phyloP scores from a whole-genome alignment of 2,329 filamentous ascomycete species.

The Plectosphaerella plurivora region DNA sequence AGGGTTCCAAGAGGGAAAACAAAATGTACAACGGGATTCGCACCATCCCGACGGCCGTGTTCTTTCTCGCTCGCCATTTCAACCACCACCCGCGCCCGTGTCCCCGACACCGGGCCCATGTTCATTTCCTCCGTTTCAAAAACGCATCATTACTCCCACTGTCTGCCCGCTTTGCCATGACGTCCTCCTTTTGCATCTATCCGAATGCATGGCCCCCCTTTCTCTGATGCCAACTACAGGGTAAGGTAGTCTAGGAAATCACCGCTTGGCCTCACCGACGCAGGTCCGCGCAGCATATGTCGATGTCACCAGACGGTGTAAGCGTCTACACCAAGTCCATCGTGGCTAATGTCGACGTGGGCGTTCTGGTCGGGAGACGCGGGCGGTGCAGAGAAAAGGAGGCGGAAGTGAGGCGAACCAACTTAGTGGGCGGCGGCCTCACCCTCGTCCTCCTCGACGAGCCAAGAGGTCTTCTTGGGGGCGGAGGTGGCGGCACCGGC shows the following conservation, averaged over 20 bases:
- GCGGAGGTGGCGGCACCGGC: slow-evolving; percentile 53
- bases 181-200: too few relatives aligned
- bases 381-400: not conserved
- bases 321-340: too few relatives aligned
- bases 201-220: too few relatives aligned
- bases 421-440: slow-evolving; percentile 41
- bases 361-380: not conserved
- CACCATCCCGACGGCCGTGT: not conserved
- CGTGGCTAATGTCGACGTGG: too few relatives aligned
- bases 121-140: not conserved
- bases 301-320: too few relatives aligned
- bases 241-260: too few relatives aligned
- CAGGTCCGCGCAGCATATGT: too few relatives aligned
- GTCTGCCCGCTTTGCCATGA: not conserved
- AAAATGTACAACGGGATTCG: slow-evolving; percentile 3
- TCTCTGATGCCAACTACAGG: too few relatives aligned
- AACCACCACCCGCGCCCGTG: not conserved
- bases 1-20: slow-evolving; percentile 1
- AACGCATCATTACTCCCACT: not conserved
- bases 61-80: not conserved
- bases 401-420: not conserved
- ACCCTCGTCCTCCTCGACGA: slow-evolving; percentile 68
- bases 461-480: slow-evolving; percentile 52
- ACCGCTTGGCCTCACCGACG: too few relatives aligned
- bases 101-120: not conserved